Evolutionary conservation across 169 alveolate species (phyloP), one percentile per base, ranked within the genome.

Genomic region (Plasmodium fragile): DNA sequence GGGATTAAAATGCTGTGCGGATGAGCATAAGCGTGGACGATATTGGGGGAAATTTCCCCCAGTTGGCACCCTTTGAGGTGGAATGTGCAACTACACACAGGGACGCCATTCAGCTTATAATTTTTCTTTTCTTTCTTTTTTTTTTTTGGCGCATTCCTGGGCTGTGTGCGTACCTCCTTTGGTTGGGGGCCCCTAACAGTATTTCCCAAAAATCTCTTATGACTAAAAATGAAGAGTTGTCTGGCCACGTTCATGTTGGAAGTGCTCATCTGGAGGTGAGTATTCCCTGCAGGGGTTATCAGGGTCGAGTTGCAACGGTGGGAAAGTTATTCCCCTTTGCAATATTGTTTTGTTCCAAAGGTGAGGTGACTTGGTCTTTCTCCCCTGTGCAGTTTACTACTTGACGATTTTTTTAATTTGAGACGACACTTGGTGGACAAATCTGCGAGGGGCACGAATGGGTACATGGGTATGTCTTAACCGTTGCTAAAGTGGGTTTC

Each of bases 151-250:
- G 75, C 36, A 4, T 22, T 10, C 41, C 41, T 2, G n/a, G 3
- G n/a, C 55, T 45, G 32, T 39, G 11, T 10, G 11, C 13, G 81
- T 82, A 87, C 93, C 79, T 87, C 85, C 22, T 43, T 59, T 22
- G 90, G 81, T 73, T 25, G 39, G 49, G 93, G 93, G 3, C 93
- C 93, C 78, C 93, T 87, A 16, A 81, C 93, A 22, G 8, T 65
- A 39, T 87, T 87, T 25, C 93, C 93, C 41, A 87, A 77, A 81
- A 43, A 87, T 41, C 93, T 39, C 69, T 30, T 78, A 10, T 83
- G 92, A 32, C 34, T 70, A 69, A 69, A 69, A 36, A 28, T 41
- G 49, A 3, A 71, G n/a, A 69, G 18, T 4, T 70, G 43, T 30
- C 65, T 53, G n/a, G 55, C 18, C 41, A 28, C n/a, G 6, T 55